phyloP scores from a whole-genome alignment of 495 filamentous ascomycete genomes.

The Penicillium psychrofluorescens region DNA sequence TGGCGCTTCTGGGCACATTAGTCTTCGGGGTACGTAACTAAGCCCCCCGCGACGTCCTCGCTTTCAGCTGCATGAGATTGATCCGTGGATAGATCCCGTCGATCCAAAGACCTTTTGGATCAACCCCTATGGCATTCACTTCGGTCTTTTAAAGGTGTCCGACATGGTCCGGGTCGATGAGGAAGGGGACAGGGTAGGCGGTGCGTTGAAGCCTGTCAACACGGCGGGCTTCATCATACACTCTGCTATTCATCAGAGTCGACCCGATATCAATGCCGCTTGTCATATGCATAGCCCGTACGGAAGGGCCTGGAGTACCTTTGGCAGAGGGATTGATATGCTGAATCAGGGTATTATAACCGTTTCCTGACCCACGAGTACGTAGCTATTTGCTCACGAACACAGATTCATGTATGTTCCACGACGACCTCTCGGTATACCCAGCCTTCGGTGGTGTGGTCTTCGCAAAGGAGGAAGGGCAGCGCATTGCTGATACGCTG shows the following conservation, averaged over 20 bases:
- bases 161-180: conserved; percentile 31
- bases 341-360: too few relatives aligned
- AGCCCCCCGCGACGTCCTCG: too few relatives aligned
- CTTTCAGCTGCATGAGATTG: too few relatives aligned
- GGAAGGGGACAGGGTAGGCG: conserved; percentile 27
- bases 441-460: conserved; percentile 39
- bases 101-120: conserved; percentile 47
- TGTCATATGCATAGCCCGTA: conserved; percentile 23
- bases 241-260: conserved; percentile 16
- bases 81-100: conserved; percentile 10
- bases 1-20: conserved; percentile 54
- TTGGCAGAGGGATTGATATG: conserved; percentile 22
- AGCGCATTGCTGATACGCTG: conserved; percentile 44
- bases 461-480: conserved; percentile 46
- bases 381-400: too few relatives aligned
- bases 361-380: too few relatives aligned
- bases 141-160: conserved; percentile 18
- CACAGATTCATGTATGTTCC: too few relatives aligned
- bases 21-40: conserved; percentile 6
- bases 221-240: conserved; percentile 55
- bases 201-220: conserved; percentile 30
- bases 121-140: conserved; percentile 46
- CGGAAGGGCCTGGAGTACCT: conserved; percentile 16
- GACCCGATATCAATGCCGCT: conserved; percentile 27
- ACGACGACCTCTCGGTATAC: conserved; percentile 24